Percentiles rank a stretch among this genome's conserved stretches.
phyloP scores from a whole-genome alignment of 164 flowering plant genomes.

The Vitis cinerea region DNA sequence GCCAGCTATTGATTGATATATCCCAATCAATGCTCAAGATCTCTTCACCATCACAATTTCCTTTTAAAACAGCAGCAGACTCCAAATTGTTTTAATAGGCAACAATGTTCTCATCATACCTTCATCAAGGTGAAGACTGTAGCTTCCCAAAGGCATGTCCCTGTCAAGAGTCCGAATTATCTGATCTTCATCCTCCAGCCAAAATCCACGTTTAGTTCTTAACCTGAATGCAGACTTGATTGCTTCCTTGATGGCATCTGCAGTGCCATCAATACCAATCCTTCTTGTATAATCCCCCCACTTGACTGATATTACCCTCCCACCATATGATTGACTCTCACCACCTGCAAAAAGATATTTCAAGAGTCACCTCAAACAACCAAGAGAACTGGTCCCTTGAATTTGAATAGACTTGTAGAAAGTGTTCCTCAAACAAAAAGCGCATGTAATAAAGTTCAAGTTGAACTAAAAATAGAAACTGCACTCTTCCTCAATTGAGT shows the following conservation, averaged over 20 bases:
- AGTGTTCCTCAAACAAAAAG: not conserved
- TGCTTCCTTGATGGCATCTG: slow-evolving; percentile 48
- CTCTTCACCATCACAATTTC: too few relatives aligned
- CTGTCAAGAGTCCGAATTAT: slow-evolving; percentile 37
- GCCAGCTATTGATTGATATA: too few relatives aligned
- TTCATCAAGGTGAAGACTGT: slow-evolving; percentile 44
- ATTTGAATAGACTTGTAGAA: too few relatives aligned
- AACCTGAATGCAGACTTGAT: slow-evolving; percentile 41
- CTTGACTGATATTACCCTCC: slow-evolving; percentile 41
- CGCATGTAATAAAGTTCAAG: too few relatives aligned
- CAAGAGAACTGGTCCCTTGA: too few relatives aligned
- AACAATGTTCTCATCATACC: slow-evolving; percentile 19
- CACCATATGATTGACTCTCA: slow-evolving; percentile 32
- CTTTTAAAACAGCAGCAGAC: too few relatives aligned
- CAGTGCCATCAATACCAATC: slow-evolving; percentile 41
- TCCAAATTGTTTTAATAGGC: too few relatives aligned
- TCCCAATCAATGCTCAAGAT: too few relatives aligned
- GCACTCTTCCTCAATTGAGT: too few relatives aligned
- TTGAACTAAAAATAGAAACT: too few relatives aligned
- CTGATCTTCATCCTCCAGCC: slow-evolving; percentile 46
- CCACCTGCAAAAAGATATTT: slow-evolving; percentile 21
- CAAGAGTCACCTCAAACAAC: not conserved
- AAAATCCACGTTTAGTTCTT: slow-evolving; percentile 42
- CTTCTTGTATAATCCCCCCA: slow-evolving; percentile 41
- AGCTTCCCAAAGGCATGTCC: slow-evolving; percentile 43